Evolutionary conservation across 352 stramenopile genomes (phyloP), one percentile per base, ranked within the genome.

Genomic region (Globisporangium mamillatum): DNA sequence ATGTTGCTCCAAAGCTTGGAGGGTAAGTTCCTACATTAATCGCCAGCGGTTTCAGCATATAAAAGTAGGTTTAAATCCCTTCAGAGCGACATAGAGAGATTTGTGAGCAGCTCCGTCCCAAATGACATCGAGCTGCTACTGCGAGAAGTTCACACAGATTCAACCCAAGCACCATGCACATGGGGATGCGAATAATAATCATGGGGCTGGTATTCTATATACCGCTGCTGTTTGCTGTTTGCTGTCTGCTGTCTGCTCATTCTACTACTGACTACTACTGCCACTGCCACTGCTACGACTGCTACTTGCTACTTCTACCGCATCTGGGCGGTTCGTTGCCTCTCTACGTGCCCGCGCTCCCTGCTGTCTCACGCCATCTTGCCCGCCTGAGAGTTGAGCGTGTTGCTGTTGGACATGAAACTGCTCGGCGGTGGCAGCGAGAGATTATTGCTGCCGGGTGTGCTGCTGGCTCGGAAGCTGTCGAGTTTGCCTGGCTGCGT

Each of bases 401-500:
- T 25, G 8, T 36, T 32, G 58, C 55, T 78, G 55, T 81, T 72
- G 18, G 82, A 71, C 48, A 90, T 77, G 67, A 90, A 90, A 72
- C 66, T 80, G 44, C 72, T 84, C 14, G 80, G 80, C 38, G 81
- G 80, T 54, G 86, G 73, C 18, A 70, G 48, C 25, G 41, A 64
- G 67, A 57, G 76, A 29, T 60, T 60, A 18, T 60, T 60, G 71
- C 61, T 79, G 66, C 24, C 52, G 22, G 80, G 52, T 12, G 74
- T 66, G 61, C 75, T 85, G 22, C 75, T 78, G 20, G 75, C 76
- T 18, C 81, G 80, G 73, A 84, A 90, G 27, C 79, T 80, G 52
- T 90, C 82, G 4, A 91, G 71, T 41, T 92, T 93, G 63, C 79
- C 74, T 0, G 81, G 80, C 65, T 81, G 75, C 44, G 87, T 93